Evolutionary conservation across 768 basidiomycete genomes (phyloP).

Genomic region (Amanita polypyramis): DNA sequence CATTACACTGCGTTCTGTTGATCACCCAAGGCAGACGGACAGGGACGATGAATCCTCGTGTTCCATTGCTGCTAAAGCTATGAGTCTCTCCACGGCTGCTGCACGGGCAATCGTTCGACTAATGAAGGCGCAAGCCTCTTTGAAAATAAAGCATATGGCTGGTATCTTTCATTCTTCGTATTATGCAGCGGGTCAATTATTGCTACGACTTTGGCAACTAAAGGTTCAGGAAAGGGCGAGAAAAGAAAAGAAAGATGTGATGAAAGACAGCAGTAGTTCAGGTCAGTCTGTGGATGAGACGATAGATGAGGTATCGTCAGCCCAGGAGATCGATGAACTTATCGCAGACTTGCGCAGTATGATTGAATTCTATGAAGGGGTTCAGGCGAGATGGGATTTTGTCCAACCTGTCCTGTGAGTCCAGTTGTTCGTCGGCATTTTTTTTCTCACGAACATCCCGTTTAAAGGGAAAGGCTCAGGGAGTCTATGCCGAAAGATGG

Average conservation of each 20-base stretch:
- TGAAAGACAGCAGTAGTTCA: neutral
- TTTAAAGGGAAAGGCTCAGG: conserved; percentile 4
- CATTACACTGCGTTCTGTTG: conserved; percentile 26
- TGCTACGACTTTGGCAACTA: conserved; percentile 50
- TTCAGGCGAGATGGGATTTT: conserved; percentile 24
- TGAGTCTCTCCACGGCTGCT: conserved; percentile 49
- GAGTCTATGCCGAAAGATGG: conserved; percentile 11
- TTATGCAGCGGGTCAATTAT: conserved; percentile 39
- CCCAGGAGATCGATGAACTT: conserved; percentile 24
- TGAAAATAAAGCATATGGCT: conserved; percentile 32
- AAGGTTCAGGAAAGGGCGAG: conserved; percentile 31
- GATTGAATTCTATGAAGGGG: conserved; percentile 30
- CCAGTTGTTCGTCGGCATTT: neutral
- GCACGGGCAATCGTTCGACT: conserved; percentile 53
- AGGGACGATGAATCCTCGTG: neutral
- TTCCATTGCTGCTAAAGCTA: conserved; percentile 18
- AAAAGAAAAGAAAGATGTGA: neutral
- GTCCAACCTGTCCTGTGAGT: conserved; percentile 23
- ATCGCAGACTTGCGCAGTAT: conserved; percentile 29
- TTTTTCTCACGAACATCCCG: neutral
- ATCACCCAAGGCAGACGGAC: conserved; percentile 18
- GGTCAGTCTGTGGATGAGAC: neutral
- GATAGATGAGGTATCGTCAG: conserved; percentile 15
- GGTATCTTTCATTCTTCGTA: conserved; percentile 35
- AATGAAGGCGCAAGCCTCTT: conserved; percentile 37